Conservation (phyloP, 345 rosid genomes). For the Raphanus raphanistrum region DNA sequence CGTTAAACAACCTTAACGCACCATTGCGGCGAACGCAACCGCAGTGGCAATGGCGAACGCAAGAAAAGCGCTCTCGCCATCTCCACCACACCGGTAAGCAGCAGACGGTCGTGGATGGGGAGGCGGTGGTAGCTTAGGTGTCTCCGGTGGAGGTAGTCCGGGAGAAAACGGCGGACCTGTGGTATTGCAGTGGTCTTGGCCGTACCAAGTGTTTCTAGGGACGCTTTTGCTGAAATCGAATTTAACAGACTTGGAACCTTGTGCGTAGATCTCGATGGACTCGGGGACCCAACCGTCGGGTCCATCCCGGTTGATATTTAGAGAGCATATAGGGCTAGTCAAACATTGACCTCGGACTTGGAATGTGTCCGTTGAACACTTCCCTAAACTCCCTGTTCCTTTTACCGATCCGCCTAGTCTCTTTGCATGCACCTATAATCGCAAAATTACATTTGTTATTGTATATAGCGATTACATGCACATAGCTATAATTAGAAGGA, state of each 20-base stretch:
- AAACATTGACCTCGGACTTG: conserved; percentile 62
- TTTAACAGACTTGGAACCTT: conserved; percentile 41
- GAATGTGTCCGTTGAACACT: conserved; percentile 71
- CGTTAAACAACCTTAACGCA: conserved; percentile 13
- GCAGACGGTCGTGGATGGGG: conserved; percentile 26
- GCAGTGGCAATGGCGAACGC: conserved; percentile 6
- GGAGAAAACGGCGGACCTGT: conserved; percentile 21
- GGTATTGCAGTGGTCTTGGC: conserved; percentile 51
- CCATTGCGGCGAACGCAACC: neutral
- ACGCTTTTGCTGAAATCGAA: conserved; percentile 52
- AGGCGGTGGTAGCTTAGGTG: conserved; percentile 20
- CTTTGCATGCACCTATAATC: conserved; percentile 56
- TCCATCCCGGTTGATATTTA: conserved; percentile 57
- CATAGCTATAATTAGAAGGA: neutral
- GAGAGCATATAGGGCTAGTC: conserved; percentile 50
- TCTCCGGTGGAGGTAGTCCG: conserved; percentile 13
- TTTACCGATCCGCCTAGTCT: conserved; percentile 56
- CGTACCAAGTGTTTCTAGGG: conserved; percentile 61
- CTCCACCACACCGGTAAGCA: conserved; percentile 12
- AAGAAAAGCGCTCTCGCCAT: conserved; percentile 1
- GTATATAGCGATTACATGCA: neutral
- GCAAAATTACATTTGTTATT: neutral
- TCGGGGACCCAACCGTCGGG: conserved; percentile 75
- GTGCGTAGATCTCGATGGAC: conserved; percentile 49
- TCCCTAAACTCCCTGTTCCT: conserved; percentile 50